These are phyloP conservation scores for Ormosia emarginata DNA, from an alignment of 306 rosid species.

Conservation along the genomic window DNA sequence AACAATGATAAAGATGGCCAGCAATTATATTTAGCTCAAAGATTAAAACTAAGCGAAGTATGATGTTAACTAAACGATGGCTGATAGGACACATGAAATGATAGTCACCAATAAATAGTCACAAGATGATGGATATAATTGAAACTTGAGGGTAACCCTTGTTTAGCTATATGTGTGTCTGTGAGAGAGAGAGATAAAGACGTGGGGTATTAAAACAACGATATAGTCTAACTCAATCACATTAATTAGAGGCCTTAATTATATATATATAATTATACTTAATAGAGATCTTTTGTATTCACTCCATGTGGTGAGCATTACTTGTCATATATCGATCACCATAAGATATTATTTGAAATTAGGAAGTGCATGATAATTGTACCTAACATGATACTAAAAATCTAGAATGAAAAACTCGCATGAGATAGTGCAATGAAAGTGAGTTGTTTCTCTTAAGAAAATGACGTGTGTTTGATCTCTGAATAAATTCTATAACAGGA, in stretches of 20 bases:
- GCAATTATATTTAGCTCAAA: neutral
- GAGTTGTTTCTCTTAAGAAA: too few relatives aligned
- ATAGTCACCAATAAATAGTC: neutral
- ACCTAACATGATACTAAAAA: neutral
- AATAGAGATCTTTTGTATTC: neutral
- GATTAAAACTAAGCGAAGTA: neutral
- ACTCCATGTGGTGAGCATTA: neutral
- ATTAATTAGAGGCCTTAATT: neutral
- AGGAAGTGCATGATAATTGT: neutral
- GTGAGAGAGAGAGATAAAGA: neutral
- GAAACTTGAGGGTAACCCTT: neutral
- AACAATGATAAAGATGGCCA: slow-evolving; percentile 1
- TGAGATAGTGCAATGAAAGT: too few relatives aligned
- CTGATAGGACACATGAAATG: neutral
- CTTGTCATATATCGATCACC: neutral
- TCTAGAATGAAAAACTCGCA: too few relatives aligned
- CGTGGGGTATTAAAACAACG: neutral
- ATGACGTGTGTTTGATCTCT: too few relatives aligned
- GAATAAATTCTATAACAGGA: too few relatives aligned
- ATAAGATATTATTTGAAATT: neutral
- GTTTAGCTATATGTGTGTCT: neutral
- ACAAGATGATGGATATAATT: neutral
- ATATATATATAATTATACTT: neutral
- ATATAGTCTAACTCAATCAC: neutral
- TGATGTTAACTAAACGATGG: neutral